These are phyloP conservation scores for Beauveria medogensis DNA, from an alignment of 2,329 filamentous ascomycete species.

Conservation along the genomic window DNA sequence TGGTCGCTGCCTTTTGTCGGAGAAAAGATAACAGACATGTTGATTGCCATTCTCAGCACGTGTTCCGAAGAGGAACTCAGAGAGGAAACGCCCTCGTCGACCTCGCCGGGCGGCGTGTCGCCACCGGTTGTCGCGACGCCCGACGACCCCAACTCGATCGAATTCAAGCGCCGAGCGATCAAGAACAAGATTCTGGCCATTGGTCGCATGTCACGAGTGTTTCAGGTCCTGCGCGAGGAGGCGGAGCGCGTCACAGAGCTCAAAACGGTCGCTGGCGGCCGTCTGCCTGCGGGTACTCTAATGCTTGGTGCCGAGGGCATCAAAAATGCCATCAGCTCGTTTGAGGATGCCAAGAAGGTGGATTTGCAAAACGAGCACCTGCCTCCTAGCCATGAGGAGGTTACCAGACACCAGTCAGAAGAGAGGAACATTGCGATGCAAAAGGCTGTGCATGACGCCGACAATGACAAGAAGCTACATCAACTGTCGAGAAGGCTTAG, in stretches of 20 bases:
- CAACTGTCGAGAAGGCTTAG: conserved; percentile 84
- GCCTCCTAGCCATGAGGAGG: conserved; percentile 87
- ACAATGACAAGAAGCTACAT: conserved; percentile 83
- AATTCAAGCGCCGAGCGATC: conserved; percentile 92
- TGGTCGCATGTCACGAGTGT: conserved; percentile 89
- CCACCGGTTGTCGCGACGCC: conserved; percentile 47
- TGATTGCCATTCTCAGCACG: conserved; percentile 95
- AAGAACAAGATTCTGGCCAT: conserved; percentile 99
- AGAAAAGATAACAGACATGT: conserved; percentile 99
- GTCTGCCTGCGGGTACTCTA: conserved; percentile 86
- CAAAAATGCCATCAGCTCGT: conserved; percentile 94
- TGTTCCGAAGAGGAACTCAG: conserved; percentile 98
- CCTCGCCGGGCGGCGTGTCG: conserved; percentile 62
- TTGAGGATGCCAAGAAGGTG: conserved; percentile 94
- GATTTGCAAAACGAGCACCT: conserved; percentile 94
- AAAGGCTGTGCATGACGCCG: conserved; percentile 78
- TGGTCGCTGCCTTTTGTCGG: conserved; percentile 98
- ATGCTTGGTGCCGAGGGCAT: conserved; percentile 98
- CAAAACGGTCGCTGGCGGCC: conserved; percentile 90
- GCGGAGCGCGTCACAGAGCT: conserved; percentile 94
- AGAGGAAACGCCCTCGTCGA: conserved; percentile 68
- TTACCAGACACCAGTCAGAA: conserved; percentile 72
- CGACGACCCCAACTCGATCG: conserved; percentile 70
- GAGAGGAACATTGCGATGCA: conserved; percentile 77
- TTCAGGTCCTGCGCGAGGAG: conserved; percentile 96